These are phyloP conservation scores for Silene noctiflora DNA, from an alignment of 179 eudicot genomes.

Conservation along the genomic window DNA sequence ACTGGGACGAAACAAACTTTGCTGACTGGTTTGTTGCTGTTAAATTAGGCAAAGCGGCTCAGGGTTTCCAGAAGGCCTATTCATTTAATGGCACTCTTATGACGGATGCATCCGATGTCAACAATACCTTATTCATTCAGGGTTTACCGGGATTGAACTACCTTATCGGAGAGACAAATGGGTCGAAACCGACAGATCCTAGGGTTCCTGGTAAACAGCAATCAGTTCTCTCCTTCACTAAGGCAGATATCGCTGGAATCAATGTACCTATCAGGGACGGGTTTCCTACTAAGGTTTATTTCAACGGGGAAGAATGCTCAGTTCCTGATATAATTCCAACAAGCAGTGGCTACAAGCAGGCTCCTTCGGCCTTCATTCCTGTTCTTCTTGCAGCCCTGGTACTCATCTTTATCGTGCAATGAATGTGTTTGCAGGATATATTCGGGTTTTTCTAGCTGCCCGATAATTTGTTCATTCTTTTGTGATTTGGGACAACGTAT, in stretches of 20 bases:
- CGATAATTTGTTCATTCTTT: constrained; percentile 48
- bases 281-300: constrained; percentile 71
- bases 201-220: constrained; percentile 78
- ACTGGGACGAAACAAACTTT: constrained; percentile 59
- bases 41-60: constrained; percentile 48
- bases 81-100: constrained; percentile 64
- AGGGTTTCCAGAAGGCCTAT: constrained; percentile 65
- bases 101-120: constrained; percentile 28
- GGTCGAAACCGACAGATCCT: constrained; percentile 44
- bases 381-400: constrained; percentile 31
- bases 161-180: constrained; percentile 59
- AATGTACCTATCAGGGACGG: constrained; percentile 58
- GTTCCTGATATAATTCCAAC: constrained; percentile 59
- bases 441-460: constrained; percentile 28
- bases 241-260: constrained; percentile 56
- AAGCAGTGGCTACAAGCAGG: constrained; percentile 26
- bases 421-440: constrained; percentile 6
- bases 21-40: constrained; percentile 77
- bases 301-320: constrained; percentile 86
- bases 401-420: constrained; percentile 34
- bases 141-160: constrained; percentile 65
- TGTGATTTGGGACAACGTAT: constrained; percentile 27
- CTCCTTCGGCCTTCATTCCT: constrained; percentile 21
- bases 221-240: constrained; percentile 71
- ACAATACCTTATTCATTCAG: constrained; percentile 53